Evolutionary conservation across 768 basidiomycete genomes (phyloP), one percentile per base, ranked within the genome.

Genomic region (Astraeus odoratus): DNA sequence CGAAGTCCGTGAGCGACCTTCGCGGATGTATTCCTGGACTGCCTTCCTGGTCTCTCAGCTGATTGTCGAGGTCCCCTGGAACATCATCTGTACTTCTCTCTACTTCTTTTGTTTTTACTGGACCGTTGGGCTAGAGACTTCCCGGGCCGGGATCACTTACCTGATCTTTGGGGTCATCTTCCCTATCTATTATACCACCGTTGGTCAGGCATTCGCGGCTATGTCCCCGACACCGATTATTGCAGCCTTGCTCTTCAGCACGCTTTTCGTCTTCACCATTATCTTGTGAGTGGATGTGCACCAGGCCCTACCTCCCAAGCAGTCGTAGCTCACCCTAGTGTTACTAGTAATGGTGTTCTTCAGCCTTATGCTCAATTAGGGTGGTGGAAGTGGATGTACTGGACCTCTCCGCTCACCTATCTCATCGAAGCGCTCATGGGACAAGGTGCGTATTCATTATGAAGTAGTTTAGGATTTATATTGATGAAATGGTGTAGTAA

Each of bases 21-120:
- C 77, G 38, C 67, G 73, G 36, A 82, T 78, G 71, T 84, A 81
- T 58, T 68, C 67, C 51, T 83, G 80, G 80, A 70, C 75, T 0
- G 75, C 78, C 0, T 63, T 81, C 25, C 49, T 78, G n/a, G 71
- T 76, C 1, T 68, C 79, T 0, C 74, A 76, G 51, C 60, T 80
- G 19, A 47, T 80, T 10, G 63, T 65, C 26, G 74, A 75, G 55
- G 35, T 72, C 1, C 72, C 72, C 13, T 68, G 71, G 58, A 74
- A 74, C 47, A 67, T 72, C 16, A 13, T 67, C 33, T 58, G 58
- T 7, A 65, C 68, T 0, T 61, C 69, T 8, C 5, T 76, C 16
- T 69, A 68, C 57, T 76, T 70, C 57, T 35, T 68, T 36, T 70
- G 70, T 57, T 78, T 73, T 73, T 76, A 69, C 52, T 76, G 69